Base-by-base conservation (phyloP, 441 rosid species). In the Dalechampia spathulata region DNA sequence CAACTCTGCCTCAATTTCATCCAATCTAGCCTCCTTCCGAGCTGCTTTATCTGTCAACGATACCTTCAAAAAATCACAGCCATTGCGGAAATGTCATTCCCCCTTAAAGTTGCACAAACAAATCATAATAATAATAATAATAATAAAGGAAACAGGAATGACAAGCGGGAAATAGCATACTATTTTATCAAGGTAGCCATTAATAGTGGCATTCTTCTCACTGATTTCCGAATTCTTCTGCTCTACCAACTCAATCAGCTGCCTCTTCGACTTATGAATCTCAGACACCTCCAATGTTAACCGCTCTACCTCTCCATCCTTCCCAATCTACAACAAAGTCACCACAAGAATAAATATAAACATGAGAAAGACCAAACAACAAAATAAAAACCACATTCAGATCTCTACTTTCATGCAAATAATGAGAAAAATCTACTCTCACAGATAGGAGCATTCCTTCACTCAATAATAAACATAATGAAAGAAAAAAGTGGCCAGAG, bases 221-320 rank as follows among this genome's bases (percentile, higher is more conserved):
- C 82, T 80, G 37, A 83, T 81, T 75, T 85, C 87, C 32, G 70
- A 70, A 72, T 83, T 95, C 74, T 82, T 93, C 70, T 75, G 88
- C 72, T 85, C 99, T 61, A 90, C 65, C 71, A 87, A 60, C 62
- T 80, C 95, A 65, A 87, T 72, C 71, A 93, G 55, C 77, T 87
- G 97, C 67, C 95, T 83, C 82, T 80, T 87, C 14, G 96, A 90
- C 72, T 87, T 87, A 57, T 75, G 93, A 50, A 87, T 43, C 83
- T 87, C 95, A 0, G 86, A 75, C 37, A 81, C 71, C 75, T 87
- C 95, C 32, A 65, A 71, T 8, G 70, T 55, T 58, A 93, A 47
- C 78, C 90, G 81, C 84, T 87, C 97, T 6, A 75, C 58, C 61
- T 82, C 91, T 43, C 96, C 93, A 58, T 87, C 97, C 72, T 82